A percentile compares a stretch with the other conserved stretches of the same genome.
Conservation (phyloP, 805 yeast species). For the Zygosaccharomyces gambellarensis region DNA sequence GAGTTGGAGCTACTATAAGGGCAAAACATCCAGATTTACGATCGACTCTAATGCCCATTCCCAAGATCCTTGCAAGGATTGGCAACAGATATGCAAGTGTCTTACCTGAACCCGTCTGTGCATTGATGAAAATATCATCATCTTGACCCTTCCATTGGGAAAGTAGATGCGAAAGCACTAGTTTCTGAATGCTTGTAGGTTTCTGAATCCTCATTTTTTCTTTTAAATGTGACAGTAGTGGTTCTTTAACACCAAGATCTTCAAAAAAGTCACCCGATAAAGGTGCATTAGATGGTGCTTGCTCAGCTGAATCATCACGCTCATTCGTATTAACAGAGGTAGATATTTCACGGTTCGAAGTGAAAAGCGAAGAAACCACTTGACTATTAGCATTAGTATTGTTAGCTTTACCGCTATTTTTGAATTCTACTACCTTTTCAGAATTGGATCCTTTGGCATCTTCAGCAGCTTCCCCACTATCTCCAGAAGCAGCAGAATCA, state of each 20-base stretch:
- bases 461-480: background rate
- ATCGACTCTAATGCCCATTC: slow-evolving; percentile 40
- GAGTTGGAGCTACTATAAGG: slow-evolving; percentile 82
- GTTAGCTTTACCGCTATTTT: background rate
- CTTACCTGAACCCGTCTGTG: slow-evolving; percentile 98
- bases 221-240: slow-evolving; percentile 49
- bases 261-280: slow-evolving; percentile 55
- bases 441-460: background rate
- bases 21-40: slow-evolving; percentile 86
- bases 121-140: slow-evolving; percentile 80
- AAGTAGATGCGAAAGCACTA: slow-evolving; percentile 63
- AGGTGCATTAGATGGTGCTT: slow-evolving; percentile 81
- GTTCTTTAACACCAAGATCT: slow-evolving; percentile 62
- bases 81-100: slow-evolving; percentile 87
- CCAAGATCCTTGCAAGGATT: slow-evolving; percentile 66
- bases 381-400: slow-evolving; percentile 33
- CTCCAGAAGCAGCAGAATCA: background rate
- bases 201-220: slow-evolving; percentile 50
- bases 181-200: slow-evolving; percentile 86
- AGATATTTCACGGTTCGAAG: slow-evolving; percentile 55
- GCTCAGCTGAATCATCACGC: slow-evolving; percentile 34
- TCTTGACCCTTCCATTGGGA: slow-evolving; percentile 34
- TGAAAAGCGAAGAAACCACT: slow-evolving; percentile 80
- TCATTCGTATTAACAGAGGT: slow-evolving; percentile 35
- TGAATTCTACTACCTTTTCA: background rate